Evolutionary conservation across 345 rosid genomes (phyloP).

Genomic region (Clausena lansium): DNA sequence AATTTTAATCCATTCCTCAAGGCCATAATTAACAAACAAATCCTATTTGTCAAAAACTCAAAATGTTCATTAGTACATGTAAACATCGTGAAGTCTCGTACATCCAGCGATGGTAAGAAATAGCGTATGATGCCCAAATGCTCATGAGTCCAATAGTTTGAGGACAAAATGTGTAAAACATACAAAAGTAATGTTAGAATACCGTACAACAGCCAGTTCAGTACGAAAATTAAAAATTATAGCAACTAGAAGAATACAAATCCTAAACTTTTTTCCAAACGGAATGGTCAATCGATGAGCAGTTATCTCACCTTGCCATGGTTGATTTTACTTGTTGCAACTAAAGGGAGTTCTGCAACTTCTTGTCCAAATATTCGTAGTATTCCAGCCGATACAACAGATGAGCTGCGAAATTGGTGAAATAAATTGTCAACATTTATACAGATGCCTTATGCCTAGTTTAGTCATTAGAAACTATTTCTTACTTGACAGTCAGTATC

Average conservation of each 20-base stretch:
- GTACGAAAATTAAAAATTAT: not conserved
- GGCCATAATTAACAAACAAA: not conserved
- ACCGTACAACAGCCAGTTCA: not conserved
- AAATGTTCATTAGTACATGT: not conserved
- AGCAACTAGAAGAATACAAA: not conserved
- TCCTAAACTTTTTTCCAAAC: not conserved
- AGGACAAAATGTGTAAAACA: not conserved
- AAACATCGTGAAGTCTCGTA: not conserved
- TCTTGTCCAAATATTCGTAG: constrained; percentile 79
- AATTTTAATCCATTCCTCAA: not conserved
- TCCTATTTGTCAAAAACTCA: not conserved
- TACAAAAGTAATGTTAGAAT: not conserved
- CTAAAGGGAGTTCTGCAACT: constrained; percentile 92
- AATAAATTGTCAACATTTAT: constrained; percentile 10
- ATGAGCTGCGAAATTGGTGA: constrained; percentile 47
- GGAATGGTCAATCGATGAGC: not conserved
- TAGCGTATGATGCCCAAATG: not conserved
- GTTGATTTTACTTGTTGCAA: constrained; percentile 67
- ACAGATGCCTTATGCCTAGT: not conserved
- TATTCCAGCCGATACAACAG: constrained; percentile 82
- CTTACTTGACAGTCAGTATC: constrained; percentile 84
- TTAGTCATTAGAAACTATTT: constrained; percentile 7
- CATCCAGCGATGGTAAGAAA: not conserved
- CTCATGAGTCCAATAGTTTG: not conserved
- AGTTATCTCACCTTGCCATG: constrained; percentile 65